These are phyloP conservation scores for Yarrowia deformans DNA, from an alignment of 805 yeast genomes.

Conservation along the genomic window DNA sequence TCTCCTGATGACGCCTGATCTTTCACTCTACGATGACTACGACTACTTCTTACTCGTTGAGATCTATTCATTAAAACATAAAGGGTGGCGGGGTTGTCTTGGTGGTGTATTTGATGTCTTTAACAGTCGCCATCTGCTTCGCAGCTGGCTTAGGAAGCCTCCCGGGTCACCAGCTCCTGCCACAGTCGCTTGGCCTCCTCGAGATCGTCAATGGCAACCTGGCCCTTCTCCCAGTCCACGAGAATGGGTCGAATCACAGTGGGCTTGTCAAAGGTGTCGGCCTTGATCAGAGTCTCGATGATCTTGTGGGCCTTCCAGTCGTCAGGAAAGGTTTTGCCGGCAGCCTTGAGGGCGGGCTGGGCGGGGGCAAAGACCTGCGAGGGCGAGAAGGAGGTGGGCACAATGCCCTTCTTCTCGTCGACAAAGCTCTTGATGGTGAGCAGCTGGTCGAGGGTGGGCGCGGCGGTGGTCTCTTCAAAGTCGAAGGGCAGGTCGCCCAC, in stretches of 20 bases:
- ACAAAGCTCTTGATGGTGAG: conserved; percentile 37
- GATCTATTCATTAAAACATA: no score
- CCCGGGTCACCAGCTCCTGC: conserved; percentile 47
- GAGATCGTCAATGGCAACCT: conserved; percentile 60
- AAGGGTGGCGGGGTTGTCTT: no score
- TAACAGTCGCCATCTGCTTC: no score
- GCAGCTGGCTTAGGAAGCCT: neutral
- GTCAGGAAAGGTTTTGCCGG: conserved; percentile 25
- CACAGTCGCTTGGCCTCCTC: conserved; percentile 54
- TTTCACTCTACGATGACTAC: no score
- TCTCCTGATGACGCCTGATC: no score
- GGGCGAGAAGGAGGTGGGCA: conserved; percentile 3
- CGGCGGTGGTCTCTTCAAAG: conserved; percentile 13
- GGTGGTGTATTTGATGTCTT: no score
- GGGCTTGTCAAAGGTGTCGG: conserved; percentile 17
- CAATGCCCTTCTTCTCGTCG: conserved; percentile 34
- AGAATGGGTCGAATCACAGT: conserved; percentile 56
- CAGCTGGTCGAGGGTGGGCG: conserved; percentile 37
- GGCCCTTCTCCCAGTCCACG: conserved; percentile 68
- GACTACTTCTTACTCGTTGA: no score
- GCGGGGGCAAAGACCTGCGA: conserved; percentile 33
- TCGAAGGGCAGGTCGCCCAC: conserved; percentile 21
- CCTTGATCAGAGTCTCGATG: conserved; percentile 31
- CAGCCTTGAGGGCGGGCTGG: conserved; percentile 13
- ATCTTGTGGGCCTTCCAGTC: conserved; percentile 36